Base-by-base conservation (phyloP, 2,329 filamentous ascomycete species). In the Capronia coronata region DNA sequence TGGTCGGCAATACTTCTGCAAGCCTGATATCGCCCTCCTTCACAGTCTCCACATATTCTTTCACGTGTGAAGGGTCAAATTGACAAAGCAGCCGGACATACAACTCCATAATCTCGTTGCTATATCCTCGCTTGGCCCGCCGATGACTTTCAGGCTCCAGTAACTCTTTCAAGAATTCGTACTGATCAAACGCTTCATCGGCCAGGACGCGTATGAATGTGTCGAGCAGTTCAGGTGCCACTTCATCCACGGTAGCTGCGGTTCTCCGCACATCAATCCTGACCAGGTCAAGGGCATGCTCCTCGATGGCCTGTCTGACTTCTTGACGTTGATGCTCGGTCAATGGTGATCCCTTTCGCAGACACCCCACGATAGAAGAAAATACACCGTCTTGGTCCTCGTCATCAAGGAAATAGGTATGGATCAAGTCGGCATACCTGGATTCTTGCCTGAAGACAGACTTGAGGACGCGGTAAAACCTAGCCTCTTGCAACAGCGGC, bases 31-130 rank as follows among this genome's bases (percentile, higher is more conserved):
- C 83, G 9, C 84, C 82, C 2, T 83, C 82, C 59, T 88, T 86
- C 2, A 94, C 75, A 1, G 79, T 65, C 30, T 84, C 82, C 22
- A 97, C 79, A 65, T 93, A 98, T 48, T 89, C 83, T 2, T 87
- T 86, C 1, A 98, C 91, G 60, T 90, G 87, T 0, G 77, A 70
- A 2, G 88, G 80, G 52, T 95, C 80, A 65, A 88, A 95, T 49
- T 74, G 79, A 68, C 94, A 98, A 83, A 97, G 90, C 19, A 98
- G 78, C 60, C 86, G 85, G 3, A 97, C 83, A 66, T 97, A 97
- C 48, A 78, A 77, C 66, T 97, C 93, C 4, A 85, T 72, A 58
- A 96, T 82, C 27, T 77, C 76, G 35, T 78, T 74, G 35, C 75
- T 25, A 65, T 60, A 45, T 18, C 29, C 23, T 5, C 32, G 46